Conservation (phyloP, 2,329 filamentous ascomycete species). For the Colletotrichum chlorophyti region DNA sequence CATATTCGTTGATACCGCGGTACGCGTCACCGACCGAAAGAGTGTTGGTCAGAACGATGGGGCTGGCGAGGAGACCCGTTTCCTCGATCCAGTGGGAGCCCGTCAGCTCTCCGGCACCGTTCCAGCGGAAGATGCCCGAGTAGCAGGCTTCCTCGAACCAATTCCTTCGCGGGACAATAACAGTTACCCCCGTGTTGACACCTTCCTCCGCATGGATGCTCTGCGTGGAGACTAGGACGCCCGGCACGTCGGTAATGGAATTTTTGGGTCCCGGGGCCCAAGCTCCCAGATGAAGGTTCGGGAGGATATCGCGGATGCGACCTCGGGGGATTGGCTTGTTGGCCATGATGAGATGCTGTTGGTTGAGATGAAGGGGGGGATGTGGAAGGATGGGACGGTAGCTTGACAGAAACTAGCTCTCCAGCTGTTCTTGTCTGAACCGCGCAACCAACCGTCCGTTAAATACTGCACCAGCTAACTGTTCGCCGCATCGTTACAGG, state of each 20-base stretch:
- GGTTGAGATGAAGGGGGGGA: neutral
- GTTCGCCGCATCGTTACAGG: neutral
- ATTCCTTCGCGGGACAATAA: conserved; percentile 51
- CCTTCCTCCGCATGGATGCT: conserved; percentile 45
- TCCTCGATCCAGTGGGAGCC: conserved; percentile 68
- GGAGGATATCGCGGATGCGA: conserved; percentile 52
- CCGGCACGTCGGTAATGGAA: conserved; percentile 57
- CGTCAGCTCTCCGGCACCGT: conserved; percentile 69
- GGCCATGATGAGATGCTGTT: neutral
- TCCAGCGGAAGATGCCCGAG: conserved; percentile 65
- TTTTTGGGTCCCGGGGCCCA: conserved; percentile 53
- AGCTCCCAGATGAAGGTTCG: conserved; percentile 49
- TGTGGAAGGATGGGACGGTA: neutral
- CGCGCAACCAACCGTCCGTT: neutral
- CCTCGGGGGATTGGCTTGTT: conserved; percentile 28
- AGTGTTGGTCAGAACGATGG: conserved; percentile 66
- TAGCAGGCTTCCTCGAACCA: conserved; percentile 54
- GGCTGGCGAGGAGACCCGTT: conserved; percentile 63
- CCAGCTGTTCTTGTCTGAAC: too few relatives aligned
- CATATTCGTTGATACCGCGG: conserved; percentile 64
- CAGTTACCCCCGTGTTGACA: conserved; percentile 58
- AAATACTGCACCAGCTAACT: neutral
- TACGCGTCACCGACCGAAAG: conserved; percentile 64
- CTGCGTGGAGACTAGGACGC: conserved; percentile 53
- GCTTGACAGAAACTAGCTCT: too few relatives aligned